Evolutionary conservation across 345 rosid species (phyloP), one percentile per base, ranked within the genome.

Genomic region (Murraya paniculata): DNA sequence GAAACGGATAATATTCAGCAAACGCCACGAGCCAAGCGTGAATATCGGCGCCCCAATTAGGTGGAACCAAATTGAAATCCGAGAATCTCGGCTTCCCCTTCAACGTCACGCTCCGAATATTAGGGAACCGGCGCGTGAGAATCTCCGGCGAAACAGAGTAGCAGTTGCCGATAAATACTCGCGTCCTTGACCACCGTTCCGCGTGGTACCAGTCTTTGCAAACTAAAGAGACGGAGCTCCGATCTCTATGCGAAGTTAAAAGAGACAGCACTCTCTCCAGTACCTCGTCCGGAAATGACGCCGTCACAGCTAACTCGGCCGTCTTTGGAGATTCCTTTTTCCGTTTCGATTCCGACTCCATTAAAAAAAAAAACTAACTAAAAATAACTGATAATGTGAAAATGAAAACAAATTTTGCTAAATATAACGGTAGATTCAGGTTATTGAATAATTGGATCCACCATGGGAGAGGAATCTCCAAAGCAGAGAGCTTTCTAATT

Each of bases 81-180:
- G 93, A 84, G 80, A 91, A 91, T 36, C 93, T 81, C 2, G 95
- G 95, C 82, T 90, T 90, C 78, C 95, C 95, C 71, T 91, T 91
- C 33, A 91, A 79, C 24, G 88, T 87, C 33, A 91, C 87, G 80
- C 91, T 81, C 72, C 86, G 79, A 36, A 91, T 86, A 16, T 76
- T 86, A 3, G 91, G 90, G 73, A 91, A 91, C 71, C 95, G 81
- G 24, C 87, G 85, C 6, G 81, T 86, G 6, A 90, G 84, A 38
- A 87, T 88, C 72, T 85, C 88, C 31, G 95, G 92, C 4, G 92
- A 82, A 28, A 91, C 93, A 2, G 95, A 87, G 82, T 91, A 91
- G 64, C 95, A 91, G 89, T 91, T 91, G 0, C 93, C 93, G 67
- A 91, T 90, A 77, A 90, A 90, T 27, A 91, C 89, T 71, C 77